Percentiles rank a stretch among this genome's conserved stretches.
Evolutionary conservation across 2,329 filamentous ascomycete genomes (phyloP).

Genomic region (Davidsoniella eucalypti): DNA sequence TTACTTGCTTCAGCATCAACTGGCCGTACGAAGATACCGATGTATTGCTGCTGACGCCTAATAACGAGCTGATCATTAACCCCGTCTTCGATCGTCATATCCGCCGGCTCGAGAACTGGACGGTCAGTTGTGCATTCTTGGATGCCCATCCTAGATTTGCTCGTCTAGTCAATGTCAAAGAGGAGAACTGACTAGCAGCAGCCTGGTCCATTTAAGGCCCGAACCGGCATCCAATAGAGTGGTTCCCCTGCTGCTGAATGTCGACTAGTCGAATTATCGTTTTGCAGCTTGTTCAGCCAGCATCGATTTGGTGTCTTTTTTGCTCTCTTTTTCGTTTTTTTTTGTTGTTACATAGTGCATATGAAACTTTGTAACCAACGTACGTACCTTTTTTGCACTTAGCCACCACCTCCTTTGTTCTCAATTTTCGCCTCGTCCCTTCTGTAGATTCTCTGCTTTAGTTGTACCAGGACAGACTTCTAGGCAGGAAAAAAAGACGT

Average conservation of each 20-base stretch:
- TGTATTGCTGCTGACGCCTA: slow-evolving; percentile 42
- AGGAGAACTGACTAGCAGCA: background rate
- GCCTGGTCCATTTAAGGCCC: no score
- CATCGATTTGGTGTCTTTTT: background rate
- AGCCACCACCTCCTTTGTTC: background rate
- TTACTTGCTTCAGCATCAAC: slow-evolving; percentile 57
- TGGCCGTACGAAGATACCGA: slow-evolving; percentile 71
- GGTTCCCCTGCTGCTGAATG: background rate
- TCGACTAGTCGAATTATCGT: background rate
- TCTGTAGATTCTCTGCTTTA: background rate
- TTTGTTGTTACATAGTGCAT: background rate
- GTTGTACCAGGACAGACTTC: no score
- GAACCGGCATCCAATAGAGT: background rate
- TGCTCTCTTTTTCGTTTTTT: background rate
- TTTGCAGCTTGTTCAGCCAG: no score
- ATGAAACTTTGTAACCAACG: no score
- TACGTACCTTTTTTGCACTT: background rate
- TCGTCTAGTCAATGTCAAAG: slow-evolving; percentile 8
- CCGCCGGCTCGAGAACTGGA: slow-evolving; percentile 64
- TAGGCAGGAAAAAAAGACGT: no score
- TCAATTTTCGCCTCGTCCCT: background rate
- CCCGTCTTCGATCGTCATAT: slow-evolving; percentile 75
- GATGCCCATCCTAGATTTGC: slow-evolving; percentile 38
- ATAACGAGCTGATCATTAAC: slow-evolving; percentile 60
- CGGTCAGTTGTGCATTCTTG: slow-evolving; percentile 52